Percentiles rank a stretch among this genome's conserved stretches.
Conservation (phyloP, 2,329 filamentous ascomycete genomes). For the Aureobasidium sp. region DNA sequence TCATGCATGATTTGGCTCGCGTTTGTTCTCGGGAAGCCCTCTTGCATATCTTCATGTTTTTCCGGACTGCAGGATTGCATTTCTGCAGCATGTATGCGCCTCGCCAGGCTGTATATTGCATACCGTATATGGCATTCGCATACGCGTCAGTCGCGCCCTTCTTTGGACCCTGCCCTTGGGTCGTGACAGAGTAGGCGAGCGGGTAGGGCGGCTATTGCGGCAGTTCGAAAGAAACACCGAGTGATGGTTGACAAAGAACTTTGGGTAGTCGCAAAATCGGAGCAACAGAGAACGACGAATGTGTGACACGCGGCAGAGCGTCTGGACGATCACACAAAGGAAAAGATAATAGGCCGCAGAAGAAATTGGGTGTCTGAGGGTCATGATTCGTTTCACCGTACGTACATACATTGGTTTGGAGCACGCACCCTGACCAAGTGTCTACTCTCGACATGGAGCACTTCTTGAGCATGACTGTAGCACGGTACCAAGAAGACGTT, state of each 20-base stretch:
- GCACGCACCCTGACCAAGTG: not conserved
- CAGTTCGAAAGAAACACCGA: not conserved
- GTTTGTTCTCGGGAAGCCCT: not conserved
- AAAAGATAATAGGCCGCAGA: not conserved
- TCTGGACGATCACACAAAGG: not conserved
- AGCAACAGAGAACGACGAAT: not conserved
- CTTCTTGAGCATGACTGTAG: not conserved
- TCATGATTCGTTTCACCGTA: not conserved
- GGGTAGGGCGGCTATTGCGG: not conserved
- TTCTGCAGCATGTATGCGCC: not conserved
- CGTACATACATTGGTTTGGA: not conserved
- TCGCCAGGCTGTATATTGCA: not conserved
- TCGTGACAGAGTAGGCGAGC: not conserved
- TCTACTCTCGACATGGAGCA: not conserved
- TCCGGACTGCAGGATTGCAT: not conserved
- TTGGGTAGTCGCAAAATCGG: not conserved
- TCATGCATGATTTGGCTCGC: not conserved
- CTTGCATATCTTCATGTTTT: not conserved
- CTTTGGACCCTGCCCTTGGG: not conserved
- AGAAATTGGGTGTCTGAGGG: not conserved
- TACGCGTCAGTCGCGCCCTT: not conserved
- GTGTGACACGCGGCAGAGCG: not conserved
- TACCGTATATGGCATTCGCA: not conserved
- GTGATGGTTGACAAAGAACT: not conserved
- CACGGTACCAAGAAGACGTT: not conserved